These are phyloP conservation scores for Aureobasidium melanogenum DNA, from an alignment of 2,329 filamentous ascomycete genomes.

Conservation along the genomic window DNA sequence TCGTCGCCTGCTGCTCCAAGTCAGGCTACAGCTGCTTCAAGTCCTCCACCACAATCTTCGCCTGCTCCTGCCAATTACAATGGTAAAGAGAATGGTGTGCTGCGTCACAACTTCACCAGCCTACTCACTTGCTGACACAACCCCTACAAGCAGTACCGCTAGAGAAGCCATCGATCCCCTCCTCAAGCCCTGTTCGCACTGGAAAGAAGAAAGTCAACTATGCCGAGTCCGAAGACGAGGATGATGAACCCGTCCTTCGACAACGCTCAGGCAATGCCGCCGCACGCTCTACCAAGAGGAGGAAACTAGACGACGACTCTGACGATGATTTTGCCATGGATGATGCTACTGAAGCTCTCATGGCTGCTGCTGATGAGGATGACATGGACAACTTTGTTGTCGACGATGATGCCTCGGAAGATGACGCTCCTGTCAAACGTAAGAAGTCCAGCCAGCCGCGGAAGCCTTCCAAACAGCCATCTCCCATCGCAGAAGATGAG, in stretches of 20 bases:
- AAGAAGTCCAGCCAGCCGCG: slow-evolving; percentile 45
- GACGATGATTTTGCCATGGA: slow-evolving; percentile 61
- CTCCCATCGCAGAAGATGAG: slow-evolving; percentile 36
- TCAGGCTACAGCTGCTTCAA: slow-evolving; percentile 72
- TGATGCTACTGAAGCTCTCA: slow-evolving; percentile 46
- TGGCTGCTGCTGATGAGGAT: slow-evolving; percentile 52
- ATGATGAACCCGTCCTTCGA: slow-evolving; percentile 62
- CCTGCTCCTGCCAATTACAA: slow-evolving; percentile 47
- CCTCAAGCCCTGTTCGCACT: slow-evolving; percentile 72
- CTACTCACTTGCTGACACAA: slow-evolving; percentile 22
- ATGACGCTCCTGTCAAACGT: slow-evolving; percentile 58
- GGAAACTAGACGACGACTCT: slow-evolving; percentile 53
- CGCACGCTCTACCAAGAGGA: slow-evolving; percentile 45
- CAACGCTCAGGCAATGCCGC: slow-evolving; percentile 39
- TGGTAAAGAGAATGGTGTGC: slow-evolving; percentile 46
- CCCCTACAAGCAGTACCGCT: not conserved
- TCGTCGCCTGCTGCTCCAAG: slow-evolving; percentile 51
- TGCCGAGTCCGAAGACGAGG: slow-evolving; percentile 72
- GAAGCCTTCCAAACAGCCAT: slow-evolving; percentile 39
- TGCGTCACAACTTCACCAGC: slow-evolving; percentile 24
- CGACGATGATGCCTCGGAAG: slow-evolving; percentile 70
- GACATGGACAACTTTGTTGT: slow-evolving; percentile 85
- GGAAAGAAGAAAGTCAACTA: slow-evolving; percentile 68
- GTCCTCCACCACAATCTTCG: slow-evolving; percentile 44
- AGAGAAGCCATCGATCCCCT: slow-evolving; percentile 20